Base-by-base conservation (phyloP, 1,284 basidiomycete species). In the Pseudozyma hubeiensis region DNA sequence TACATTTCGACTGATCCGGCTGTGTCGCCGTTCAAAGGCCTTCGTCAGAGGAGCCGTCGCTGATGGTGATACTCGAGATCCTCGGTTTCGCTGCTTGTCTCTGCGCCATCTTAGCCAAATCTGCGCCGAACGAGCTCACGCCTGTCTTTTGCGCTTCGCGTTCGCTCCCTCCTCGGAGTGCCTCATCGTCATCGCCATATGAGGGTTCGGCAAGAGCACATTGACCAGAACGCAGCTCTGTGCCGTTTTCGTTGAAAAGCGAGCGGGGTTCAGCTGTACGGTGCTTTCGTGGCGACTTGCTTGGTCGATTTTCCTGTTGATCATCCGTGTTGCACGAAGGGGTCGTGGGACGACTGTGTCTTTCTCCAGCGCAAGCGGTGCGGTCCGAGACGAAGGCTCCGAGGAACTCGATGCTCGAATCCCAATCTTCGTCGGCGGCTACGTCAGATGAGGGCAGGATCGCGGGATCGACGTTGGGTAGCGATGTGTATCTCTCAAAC, bases 391-490 rank as follows among this genome's bases (percentile, higher is more conserved):
- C 43, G 13, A 58, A 33, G 1, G 52, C 30, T 3, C 67, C 67
- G n/a, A 70, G 50, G 16, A 72, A 72, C 30, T 66, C 69, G 37
- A 72, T 66, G 29, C 47, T 54, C 13, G 65, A 68, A 40, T 68
- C 65, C 17, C 41, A 31, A 11, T 50, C 46, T 44, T 44, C 17
- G 19, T 14, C 43, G 14, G 7, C 19, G n/a, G 43, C 43, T 8
- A 37, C 14, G 14, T 44, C 19, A 8, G 17, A 24, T 9, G 43
- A 44, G 19, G 6, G 43, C 19, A 2, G 1, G 4, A 24, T 5
- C 7, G 19, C n/a, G 9, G 41, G 40, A 6, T 35, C 41, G n/a
- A 24, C 31, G 11, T 51, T 44, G 5, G 61, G 53, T 13, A 58
- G 30, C 1, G 62, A 64, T 3, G 10, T 40, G 14, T 58, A 40